These are phyloP conservation scores for Nyssa sinensis DNA, from an alignment of 148 eudicot genomes.

Conservation along the genomic window DNA sequence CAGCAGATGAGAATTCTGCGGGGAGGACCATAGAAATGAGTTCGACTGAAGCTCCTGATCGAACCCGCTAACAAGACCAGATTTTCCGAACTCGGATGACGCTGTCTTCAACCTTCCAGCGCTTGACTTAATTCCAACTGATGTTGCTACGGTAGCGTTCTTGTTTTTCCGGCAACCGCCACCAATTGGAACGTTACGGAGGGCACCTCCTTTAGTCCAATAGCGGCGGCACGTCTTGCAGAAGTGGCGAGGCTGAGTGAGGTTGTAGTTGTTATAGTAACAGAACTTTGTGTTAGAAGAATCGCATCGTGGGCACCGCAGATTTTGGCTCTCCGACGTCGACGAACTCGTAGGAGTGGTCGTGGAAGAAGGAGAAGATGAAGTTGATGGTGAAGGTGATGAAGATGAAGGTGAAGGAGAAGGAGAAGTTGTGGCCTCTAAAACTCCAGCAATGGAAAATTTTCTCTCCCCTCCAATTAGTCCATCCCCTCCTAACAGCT, in stretches of 20 bases:
- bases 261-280: slow-evolving; percentile 94
- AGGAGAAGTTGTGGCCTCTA: slow-evolving; percentile 18
- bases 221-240: slow-evolving; percentile 83
- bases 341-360: slow-evolving; percentile 16
- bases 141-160: slow-evolving; percentile 22
- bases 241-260: slow-evolving; percentile 84
- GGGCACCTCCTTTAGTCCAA: slow-evolving; percentile 86
- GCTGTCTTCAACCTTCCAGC: slow-evolving; percentile 17
- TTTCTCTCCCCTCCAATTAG: slow-evolving; percentile 42
- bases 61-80: slow-evolving; percentile 21
- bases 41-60: slow-evolving; percentile 27
- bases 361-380: slow-evolving; percentile 14
- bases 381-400: slow-evolving; percentile 32
- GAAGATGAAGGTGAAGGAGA: slow-evolving; percentile 28
- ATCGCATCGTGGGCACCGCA: slow-evolving; percentile 74
- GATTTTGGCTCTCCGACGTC: slow-evolving; percentile 34
- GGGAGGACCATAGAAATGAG: slow-evolving; percentile 48
- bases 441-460: slow-evolving; percentile 22
- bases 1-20: slow-evolving; percentile 48
- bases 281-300: slow-evolving; percentile 84
- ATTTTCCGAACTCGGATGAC: slow-evolving; percentile 30
- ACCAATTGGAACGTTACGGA: slow-evolving; percentile 79
- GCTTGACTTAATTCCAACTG: slow-evolving; percentile 22
- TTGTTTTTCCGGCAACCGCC: slow-evolving; percentile 81
- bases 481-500: slow-evolving; percentile 52